Evolutionary conservation across 1,139 yeast genomes (phyloP).

Genomic region (Kurtzmaniella quercitrusa): DNA sequence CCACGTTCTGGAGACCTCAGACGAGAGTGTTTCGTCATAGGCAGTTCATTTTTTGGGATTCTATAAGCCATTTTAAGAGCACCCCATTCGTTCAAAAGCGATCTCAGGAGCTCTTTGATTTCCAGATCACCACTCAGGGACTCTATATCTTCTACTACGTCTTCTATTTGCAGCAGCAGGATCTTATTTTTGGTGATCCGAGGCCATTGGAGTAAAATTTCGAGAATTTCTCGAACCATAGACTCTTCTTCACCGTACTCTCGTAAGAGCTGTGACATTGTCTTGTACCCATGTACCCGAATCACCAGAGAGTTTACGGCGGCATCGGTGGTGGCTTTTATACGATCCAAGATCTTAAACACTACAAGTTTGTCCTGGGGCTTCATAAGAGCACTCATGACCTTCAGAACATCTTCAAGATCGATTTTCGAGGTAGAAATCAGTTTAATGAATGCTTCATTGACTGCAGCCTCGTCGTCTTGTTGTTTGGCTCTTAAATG

Average conservation of each 20-base stretch:
- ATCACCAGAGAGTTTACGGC: slow-evolving; percentile 59
- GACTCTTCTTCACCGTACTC: slow-evolving; percentile 17
- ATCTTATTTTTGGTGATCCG: slow-evolving; percentile 77
- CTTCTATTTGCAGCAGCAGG: slow-evolving; percentile 72
- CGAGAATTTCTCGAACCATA: slow-evolving; percentile 43
- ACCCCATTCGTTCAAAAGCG: slow-evolving; percentile 66
- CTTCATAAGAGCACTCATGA: slow-evolving; percentile 80
- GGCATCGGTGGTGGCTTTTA: slow-evolving; percentile 52
- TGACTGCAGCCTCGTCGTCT: slow-evolving; percentile 56
- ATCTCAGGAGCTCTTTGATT: slow-evolving; percentile 33
- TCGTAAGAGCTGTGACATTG: slow-evolving; percentile 59
- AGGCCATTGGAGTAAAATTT: slow-evolving; percentile 72
- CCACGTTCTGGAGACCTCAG: slow-evolving; percentile 15
- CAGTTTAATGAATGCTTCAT: slow-evolving; percentile 59
- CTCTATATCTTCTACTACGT: slow-evolving; percentile 48
- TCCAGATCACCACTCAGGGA: slow-evolving; percentile 24
- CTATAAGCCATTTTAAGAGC: slow-evolving; percentile 76
- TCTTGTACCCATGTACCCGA: slow-evolving; percentile 82
- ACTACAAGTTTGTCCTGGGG: slow-evolving; percentile 67
- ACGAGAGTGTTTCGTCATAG: slow-evolving; percentile 4
- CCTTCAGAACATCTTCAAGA: slow-evolving; percentile 57
- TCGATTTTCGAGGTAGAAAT: slow-evolving; percentile 52
- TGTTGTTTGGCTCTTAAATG: slow-evolving; percentile 43
- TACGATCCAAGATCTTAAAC: slow-evolving; percentile 62
- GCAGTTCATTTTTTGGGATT: slow-evolving; percentile 53